Percentiles rank a stretch among this genome's conserved stretches.
phyloP scores from a whole-genome alignment of 805 yeast species.

The Saturnispora silvae region DNA sequence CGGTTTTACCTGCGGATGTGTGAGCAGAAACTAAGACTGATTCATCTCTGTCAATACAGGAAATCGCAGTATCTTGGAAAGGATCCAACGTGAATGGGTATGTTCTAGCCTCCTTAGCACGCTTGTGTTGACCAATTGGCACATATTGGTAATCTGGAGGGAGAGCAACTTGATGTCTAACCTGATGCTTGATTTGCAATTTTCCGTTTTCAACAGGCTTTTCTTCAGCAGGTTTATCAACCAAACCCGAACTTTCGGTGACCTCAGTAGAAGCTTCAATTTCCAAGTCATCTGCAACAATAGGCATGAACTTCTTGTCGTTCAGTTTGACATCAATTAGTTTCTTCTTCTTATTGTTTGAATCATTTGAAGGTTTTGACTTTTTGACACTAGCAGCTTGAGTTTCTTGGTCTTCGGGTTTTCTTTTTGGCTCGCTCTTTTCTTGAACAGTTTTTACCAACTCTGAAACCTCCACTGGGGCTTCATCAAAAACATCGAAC shows the following conservation, averaged over 20 bases:
- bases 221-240: slow-evolving; percentile 27
- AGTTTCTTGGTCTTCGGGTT: slow-evolving; percentile 1
- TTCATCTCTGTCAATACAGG: slow-evolving; percentile 91
- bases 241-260: slow-evolving; percentile 64
- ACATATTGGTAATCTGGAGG: slow-evolving; percentile 84
- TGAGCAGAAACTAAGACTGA: slow-evolving; percentile 96
- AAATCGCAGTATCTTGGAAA: slow-evolving; percentile 92
- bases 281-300: slow-evolving; percentile 79
- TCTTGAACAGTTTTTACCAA: slow-evolving; percentile 9
- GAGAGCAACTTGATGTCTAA: slow-evolving; percentile 93
- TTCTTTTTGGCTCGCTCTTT: slow-evolving; percentile 2
- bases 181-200: slow-evolving; percentile 79
- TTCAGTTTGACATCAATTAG: slow-evolving; percentile 29
- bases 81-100: slow-evolving; percentile 94
- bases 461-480: slow-evolving; percentile 27
- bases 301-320: slow-evolving; percentile 36
- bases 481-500: slow-evolving; percentile 53
- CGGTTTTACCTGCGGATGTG: slow-evolving; percentile 95
- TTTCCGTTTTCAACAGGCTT: slow-evolving; percentile 10
- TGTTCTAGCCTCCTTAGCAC: slow-evolving; percentile 68
- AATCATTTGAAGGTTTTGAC: slow-evolving; percentile 15
- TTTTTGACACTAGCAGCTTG: slow-evolving; percentile 16
- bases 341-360: slow-evolving; percentile 19
- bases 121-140: slow-evolving; percentile 82
- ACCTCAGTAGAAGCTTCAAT: slow-evolving; percentile 86